phyloP scores from a whole-genome alignment of 148 eudicot genomes.

The Agrostemma githago region DNA sequence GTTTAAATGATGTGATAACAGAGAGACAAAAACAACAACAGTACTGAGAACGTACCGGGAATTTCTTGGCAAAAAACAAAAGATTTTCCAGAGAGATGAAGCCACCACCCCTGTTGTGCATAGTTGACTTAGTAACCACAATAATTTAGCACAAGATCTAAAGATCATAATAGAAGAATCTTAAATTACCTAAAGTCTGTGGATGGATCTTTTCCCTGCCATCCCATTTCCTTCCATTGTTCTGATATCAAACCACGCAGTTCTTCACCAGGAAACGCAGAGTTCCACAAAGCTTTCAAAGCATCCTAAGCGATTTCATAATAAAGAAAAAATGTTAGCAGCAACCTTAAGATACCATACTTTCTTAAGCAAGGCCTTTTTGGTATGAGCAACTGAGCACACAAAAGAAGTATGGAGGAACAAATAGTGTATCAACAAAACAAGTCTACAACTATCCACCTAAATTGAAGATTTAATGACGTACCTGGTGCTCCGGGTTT shows the following conservation, averaged over 20 bases:
- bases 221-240: slow-evolving; percentile 99
- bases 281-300: slow-evolving; percentile 77
- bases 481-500: slow-evolving; percentile 79
- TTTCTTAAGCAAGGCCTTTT: background rate
- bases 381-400: background rate
- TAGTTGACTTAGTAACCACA: slow-evolving; percentile 14
- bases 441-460: background rate
- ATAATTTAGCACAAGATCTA: slow-evolving; percentile 8
- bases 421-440: background rate
- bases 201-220: slow-evolving; percentile 99
- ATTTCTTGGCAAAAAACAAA: slow-evolving; percentile 72
- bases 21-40: background rate
- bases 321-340: slow-evolving; percentile 2
- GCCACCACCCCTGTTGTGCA: slow-evolving; percentile 84
- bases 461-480: background rate
- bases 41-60: slow-evolving; percentile 51
- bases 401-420: background rate
- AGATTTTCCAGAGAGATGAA: slow-evolving; percentile 89
- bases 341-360: background rate
- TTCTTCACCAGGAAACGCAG: slow-evolving; percentile 82
- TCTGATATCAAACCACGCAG: slow-evolving; percentile 77
- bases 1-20: background rate
- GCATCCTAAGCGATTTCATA: slow-evolving; percentile 50
- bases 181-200: slow-evolving; percentile 77
- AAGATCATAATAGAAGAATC: slow-evolving; percentile 3